Evolutionary conservation across 768 basidiomycete genomes (phyloP).

Genomic region (Mycena polygramma): DNA sequence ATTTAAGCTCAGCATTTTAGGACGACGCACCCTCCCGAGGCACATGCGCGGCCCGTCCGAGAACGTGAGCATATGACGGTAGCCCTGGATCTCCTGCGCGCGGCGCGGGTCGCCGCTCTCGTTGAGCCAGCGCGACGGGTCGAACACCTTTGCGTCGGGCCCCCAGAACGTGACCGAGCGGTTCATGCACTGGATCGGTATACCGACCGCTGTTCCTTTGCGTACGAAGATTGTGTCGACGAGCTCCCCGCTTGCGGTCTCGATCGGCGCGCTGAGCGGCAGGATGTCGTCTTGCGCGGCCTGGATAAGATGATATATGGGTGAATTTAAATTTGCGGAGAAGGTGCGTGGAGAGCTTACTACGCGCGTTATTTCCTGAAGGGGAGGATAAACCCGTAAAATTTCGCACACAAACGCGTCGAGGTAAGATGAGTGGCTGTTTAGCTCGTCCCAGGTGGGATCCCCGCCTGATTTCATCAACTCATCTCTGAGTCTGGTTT

Average conservation of each 20-base stretch:
- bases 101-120: background rate
- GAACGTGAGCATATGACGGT: slow-evolving; percentile 52
- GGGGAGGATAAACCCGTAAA: slow-evolving; percentile 52
- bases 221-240: slow-evolving; percentile 51
- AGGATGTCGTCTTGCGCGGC: slow-evolving; percentile 54
- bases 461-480: slow-evolving; percentile 31
- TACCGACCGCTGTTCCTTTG: slow-evolving; percentile 52
- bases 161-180: slow-evolving; percentile 58
- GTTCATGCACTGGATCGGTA: slow-evolving; percentile 57
- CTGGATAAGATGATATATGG: slow-evolving; percentile 34
- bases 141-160: slow-evolving; percentile 55
- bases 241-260: slow-evolving; percentile 40
- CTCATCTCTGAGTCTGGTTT: slow-evolving; percentile 48
- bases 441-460: slow-evolving; percentile 25
- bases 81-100: slow-evolving; percentile 49
- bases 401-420: slow-evolving; percentile 57
- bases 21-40: slow-evolving; percentile 42
- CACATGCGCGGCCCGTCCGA: slow-evolving; percentile 53
- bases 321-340: too few species aligned
- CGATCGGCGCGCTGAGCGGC: slow-evolving; percentile 51
- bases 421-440: slow-evolving; percentile 47
- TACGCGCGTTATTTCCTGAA: slow-evolving; percentile 46
- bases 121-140: slow-evolving; percentile 54
- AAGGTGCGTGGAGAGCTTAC: slow-evolving; percentile 34
- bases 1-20: background rate